phyloP scores from a whole-genome alignment of 805 yeast genomes.

The Torulaspora maleeae region DNA sequence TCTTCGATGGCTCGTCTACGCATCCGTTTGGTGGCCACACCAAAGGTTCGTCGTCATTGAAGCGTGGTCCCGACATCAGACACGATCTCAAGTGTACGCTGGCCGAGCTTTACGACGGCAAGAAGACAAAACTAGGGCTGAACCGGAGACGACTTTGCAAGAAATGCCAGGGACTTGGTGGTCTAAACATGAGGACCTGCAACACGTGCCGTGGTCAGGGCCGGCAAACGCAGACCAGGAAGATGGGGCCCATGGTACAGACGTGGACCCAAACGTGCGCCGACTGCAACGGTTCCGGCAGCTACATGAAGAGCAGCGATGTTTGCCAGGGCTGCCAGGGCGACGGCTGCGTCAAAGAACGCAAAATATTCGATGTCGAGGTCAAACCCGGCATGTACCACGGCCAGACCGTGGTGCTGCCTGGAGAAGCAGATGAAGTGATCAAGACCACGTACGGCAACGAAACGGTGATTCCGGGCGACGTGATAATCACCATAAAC shows the following conservation, averaged over 20 bases:
- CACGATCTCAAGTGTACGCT: conserved; percentile 52
- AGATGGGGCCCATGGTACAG: conserved; percentile 44
- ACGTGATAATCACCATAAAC: conserved; percentile 51
- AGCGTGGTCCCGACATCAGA: conserved; percentile 48
- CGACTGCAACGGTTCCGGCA: conserved; percentile 43
- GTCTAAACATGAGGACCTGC: conserved; percentile 33
- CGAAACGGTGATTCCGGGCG: conserved; percentile 52
- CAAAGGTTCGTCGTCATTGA: neutral
- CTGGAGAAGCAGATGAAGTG: conserved; percentile 66
- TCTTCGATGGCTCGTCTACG: conserved; percentile 21
- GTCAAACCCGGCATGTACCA: conserved; percentile 52
- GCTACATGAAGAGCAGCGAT: conserved; percentile 31
- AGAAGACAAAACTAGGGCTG: conserved; percentile 49
- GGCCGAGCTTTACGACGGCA: conserved; percentile 56
- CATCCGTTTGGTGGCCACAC: conserved; percentile 1
- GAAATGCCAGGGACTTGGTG: conserved; percentile 52
- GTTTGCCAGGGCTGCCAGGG: conserved; percentile 44
- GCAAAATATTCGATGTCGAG: conserved; percentile 48
- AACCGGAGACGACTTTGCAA: conserved; percentile 48
- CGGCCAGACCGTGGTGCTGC: conserved; percentile 48
- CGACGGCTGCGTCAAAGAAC: conserved; percentile 42
- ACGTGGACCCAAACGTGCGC: conserved; percentile 43
- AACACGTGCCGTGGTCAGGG: conserved; percentile 43
- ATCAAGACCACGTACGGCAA: conserved; percentile 31
- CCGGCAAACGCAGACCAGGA: conserved; percentile 37